Percentiles rank a stretch among this genome's conserved stretches.
Evolutionary conservation across 208 protist species (phyloP).

Genomic region (Trichomonas tenax): DNA sequence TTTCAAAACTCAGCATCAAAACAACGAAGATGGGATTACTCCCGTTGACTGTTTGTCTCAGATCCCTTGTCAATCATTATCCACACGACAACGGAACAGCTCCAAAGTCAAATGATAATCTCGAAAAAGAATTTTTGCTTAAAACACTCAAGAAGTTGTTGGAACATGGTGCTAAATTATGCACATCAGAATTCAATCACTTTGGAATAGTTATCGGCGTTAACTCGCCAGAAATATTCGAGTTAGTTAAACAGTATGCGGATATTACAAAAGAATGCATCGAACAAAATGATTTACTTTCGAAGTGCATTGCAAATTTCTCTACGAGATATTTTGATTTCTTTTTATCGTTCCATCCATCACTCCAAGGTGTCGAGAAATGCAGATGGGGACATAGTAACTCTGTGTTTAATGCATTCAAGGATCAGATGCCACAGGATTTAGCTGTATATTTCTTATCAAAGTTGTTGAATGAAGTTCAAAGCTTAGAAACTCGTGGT

Average conservation of each 20-base stretch:
- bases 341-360: not conserved
- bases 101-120: not conserved
- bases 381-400: not conserved
- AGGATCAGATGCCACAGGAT: not conserved
- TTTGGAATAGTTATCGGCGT: not conserved
- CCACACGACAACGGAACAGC: not conserved
- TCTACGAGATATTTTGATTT: not conserved
- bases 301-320: not conserved
- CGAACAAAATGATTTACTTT: not conserved
- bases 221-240: not conserved
- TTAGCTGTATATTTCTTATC: not conserved
- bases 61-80: not conserved
- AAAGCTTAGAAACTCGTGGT: not conserved
- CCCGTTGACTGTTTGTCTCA: not conserved
- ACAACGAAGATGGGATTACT: not conserved
- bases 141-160: not conserved
- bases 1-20: not conserved
- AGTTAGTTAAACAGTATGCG: not conserved
- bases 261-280: not conserved
- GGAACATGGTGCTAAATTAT: not conserved
- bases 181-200: not conserved
- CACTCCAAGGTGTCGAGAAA: not conserved
- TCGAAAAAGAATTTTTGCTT: not conserved
- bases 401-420: not conserved
- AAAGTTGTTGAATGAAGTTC: not conserved